phyloP scores from a whole-genome alignment of 2,329 filamentous ascomycete genomes.

The Coleophoma cylindrospora region DNA sequence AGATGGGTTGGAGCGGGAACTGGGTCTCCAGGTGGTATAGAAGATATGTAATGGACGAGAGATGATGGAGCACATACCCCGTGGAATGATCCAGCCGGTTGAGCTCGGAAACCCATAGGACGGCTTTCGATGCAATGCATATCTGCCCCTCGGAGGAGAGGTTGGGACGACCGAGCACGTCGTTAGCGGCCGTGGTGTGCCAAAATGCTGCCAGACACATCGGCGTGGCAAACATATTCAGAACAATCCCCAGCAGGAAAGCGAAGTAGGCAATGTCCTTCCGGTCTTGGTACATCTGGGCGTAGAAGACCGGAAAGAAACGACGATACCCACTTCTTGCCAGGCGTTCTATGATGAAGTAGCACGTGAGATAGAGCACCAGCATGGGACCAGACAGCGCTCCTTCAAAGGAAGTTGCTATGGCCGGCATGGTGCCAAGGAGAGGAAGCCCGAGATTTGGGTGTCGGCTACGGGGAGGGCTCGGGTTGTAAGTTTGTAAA shows the following conservation, averaged over 20 bases:
- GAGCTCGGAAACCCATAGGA: conserved; percentile 7
- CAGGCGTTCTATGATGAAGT: not conserved
- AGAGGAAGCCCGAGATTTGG: not conserved
- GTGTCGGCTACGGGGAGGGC: not conserved
- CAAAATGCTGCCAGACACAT: conserved; percentile 2
- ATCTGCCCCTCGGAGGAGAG: conserved; percentile 3
- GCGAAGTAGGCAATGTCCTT: conserved; percentile 7
- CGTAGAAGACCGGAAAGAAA: not conserved
- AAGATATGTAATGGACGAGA: not conserved
- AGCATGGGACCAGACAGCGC: not conserved
- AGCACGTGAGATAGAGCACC: not conserved
- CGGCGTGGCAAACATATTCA: conserved; percentile 4
- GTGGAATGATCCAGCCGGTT: conserved; percentile 4
- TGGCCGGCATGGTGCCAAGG: not conserved
- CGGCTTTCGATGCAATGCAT: conserved; percentile 4
- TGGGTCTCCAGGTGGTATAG: not conserved
- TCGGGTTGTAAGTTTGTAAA: too few relatives aligned
- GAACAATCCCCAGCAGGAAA: conserved; percentile 6
- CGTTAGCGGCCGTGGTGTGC: not conserved
- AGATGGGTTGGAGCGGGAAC: not conserved
- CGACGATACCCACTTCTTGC: not conserved
- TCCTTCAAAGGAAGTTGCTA: not conserved
- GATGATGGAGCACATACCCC: conserved; percentile 1
- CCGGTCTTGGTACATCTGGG: not conserved
- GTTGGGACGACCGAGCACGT: not conserved